Evolutionary conservation across 148 eudicot species (phyloP), one percentile per base, ranked within the genome.

Genomic region (Persicaria tinctoria): DNA sequence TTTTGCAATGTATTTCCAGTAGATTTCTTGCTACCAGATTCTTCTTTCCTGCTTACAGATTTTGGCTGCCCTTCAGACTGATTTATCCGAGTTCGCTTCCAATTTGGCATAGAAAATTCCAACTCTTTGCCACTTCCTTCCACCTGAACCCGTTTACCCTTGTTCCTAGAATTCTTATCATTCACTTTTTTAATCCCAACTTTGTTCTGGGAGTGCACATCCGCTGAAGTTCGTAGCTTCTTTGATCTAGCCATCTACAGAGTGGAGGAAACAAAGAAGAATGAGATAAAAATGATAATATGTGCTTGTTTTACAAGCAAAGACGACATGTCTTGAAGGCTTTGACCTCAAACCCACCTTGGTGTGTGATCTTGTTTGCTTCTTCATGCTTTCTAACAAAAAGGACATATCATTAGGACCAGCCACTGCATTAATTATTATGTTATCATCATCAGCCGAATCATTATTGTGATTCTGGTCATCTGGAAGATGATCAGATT

Each of bases 391-490:
- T 73, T 79, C 80, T 10, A 74, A 68, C 75, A 73, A 74, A 73
- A 68, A 54, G 8, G 20, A 76, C 54, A 70, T 70, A 47, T 72
- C 68, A 16, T 77, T 83, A 68, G 81, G 76, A 48, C 81, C 79
- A 49, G 78, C 77, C 64, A 83, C 89, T n/a, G 81, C 68, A 78
- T 93, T 93, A 63, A 89, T 80, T 63, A 89, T 80, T 51, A 93
- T 86, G 80, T 87, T 82, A 18, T 88, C 90, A 57, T 89, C 93
- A 83, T 87, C 89, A n/a, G 74, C 12, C 18, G 55, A 71, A 71
- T 71, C 54, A 48, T n/a, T 53, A 8, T 45, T 46, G 23, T 17
- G 49, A 69, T 44, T 46, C 8, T 69, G 72, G 72, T 69, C 51
- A 46, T 71, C 54, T 18, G 55, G 38, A 47, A 71, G 55, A 71